These are phyloP conservation scores for Phyllosticta citrichinensis DNA, from an alignment of 2,329 filamentous ascomycete genomes.

Conservation along the genomic window DNA sequence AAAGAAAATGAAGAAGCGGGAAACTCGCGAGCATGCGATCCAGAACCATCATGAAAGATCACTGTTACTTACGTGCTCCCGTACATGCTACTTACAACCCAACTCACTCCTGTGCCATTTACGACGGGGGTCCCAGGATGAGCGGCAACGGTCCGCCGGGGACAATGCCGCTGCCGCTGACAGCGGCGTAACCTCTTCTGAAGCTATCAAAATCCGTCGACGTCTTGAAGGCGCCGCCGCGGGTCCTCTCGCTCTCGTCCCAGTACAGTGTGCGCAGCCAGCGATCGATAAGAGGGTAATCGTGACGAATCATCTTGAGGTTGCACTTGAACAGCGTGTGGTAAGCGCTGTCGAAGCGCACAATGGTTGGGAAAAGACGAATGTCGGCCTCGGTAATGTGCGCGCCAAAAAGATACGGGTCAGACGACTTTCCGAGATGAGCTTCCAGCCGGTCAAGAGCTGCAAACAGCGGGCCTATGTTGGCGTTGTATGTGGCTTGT, in stretches of 20 bases:
- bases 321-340: slow-evolving; percentile 79
- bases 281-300: slow-evolving; percentile 42
- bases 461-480: slow-evolving; percentile 60
- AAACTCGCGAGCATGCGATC: neutral
- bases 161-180: slow-evolving; percentile 17
- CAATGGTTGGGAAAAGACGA: slow-evolving; percentile 43
- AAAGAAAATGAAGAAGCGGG: neutral
- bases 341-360: slow-evolving; percentile 40
- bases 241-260: slow-evolving; percentile 18
- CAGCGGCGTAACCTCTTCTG: slow-evolving; percentile 20
- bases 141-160: slow-evolving; percentile 16
- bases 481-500: slow-evolving; percentile 70
- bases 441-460: slow-evolving; percentile 67
- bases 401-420: slow-evolving; percentile 65
- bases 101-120: neutral
- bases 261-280: slow-evolving; percentile 40
- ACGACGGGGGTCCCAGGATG: slow-evolving; percentile 10
- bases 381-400: slow-evolving; percentile 74
- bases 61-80: neutral
- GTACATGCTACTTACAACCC: neutral
- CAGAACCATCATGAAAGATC: neutral
- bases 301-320: slow-evolving; percentile 50
- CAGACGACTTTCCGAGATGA: slow-evolving; percentile 45
- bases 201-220: slow-evolving; percentile 21
- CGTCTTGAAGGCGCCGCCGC: slow-evolving; percentile 20